These are phyloP conservation scores for Agapanthus africanus DNA, from an alignment of 106 monocot genomes.

Conservation along the genomic window DNA sequence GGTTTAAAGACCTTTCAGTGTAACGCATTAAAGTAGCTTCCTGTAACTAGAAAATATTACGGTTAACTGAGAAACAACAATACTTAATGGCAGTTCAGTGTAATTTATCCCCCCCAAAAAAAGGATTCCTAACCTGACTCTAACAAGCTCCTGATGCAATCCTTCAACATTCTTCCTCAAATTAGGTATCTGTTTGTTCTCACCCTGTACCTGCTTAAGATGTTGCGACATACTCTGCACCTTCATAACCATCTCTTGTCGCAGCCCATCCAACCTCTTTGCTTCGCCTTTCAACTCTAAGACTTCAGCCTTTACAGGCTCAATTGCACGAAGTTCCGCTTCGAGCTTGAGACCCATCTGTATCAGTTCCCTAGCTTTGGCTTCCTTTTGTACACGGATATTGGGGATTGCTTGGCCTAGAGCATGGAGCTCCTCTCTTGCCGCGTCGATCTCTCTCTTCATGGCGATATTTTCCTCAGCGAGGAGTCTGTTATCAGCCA, in stretches of 20 bases:
- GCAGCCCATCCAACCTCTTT: constrained; percentile 27
- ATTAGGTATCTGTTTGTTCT: constrained; percentile 36
- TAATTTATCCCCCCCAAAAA: no score
- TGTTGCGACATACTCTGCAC: constrained; percentile 34
- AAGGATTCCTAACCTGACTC: constrained; percentile 33
- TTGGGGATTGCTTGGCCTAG: constrained; percentile 32
- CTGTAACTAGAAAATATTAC: no score
- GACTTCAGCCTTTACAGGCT: constrained; percentile 44
- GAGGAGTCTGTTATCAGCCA: constrained; percentile 29
- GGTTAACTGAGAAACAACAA: no score
- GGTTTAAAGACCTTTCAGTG: no score
- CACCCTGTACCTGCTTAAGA: constrained; percentile 30
- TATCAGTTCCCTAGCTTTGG: constrained; percentile 34
- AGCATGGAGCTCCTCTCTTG: constrained; percentile 31
- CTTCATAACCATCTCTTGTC: constrained; percentile 34
- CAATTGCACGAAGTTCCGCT: constrained; percentile 36
- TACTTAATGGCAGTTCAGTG: no score
- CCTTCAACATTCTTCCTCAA: constrained; percentile 34
- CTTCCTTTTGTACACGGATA: constrained; percentile 52
- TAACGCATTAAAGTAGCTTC: no score
- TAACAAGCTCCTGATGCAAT: constrained; percentile 33
- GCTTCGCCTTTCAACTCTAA: constrained; percentile 30
- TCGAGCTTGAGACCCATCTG: constrained; percentile 50
- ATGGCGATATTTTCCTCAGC: constrained; percentile 46
- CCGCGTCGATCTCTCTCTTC: constrained; percentile 23